A percentile compares a stretch with the other conserved stretches of the same genome.
phyloP scores from a whole-genome alignment of 495 filamentous ascomycete genomes.

The Hyaloscypha bicolor region DNA sequence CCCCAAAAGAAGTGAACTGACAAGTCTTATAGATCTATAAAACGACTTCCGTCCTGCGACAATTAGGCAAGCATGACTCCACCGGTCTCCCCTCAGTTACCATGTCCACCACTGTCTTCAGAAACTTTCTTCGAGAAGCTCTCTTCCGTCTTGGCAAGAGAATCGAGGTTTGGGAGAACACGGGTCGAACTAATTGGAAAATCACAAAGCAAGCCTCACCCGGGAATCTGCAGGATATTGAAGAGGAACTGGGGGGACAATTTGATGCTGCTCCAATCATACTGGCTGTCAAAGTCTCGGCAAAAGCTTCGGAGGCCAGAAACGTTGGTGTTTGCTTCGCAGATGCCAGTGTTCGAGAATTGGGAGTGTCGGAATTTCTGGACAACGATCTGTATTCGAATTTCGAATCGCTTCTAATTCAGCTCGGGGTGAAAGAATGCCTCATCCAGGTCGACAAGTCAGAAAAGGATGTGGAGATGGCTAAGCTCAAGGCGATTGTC shows the following conservation, averaged over 20 bases:
- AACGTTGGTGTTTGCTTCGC: slow-evolving; percentile 96
- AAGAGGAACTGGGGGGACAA: slow-evolving; percentile 90
- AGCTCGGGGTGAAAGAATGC: slow-evolving; percentile 94
- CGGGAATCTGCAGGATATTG: slow-evolving; percentile 94
- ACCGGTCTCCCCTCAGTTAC: slow-evolving; percentile 89
- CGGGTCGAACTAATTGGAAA: slow-evolving; percentile 86
- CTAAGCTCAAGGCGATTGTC: slow-evolving; percentile 84
- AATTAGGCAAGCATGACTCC: slow-evolving; percentile 80
- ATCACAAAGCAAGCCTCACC: slow-evolving; percentile 88
- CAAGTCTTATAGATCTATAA: slow-evolving; percentile 74
- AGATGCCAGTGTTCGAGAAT: slow-evolving; percentile 93
- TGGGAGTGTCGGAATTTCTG: slow-evolving; percentile 95
- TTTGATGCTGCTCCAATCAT: slow-evolving; percentile 92
- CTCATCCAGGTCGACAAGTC: slow-evolving; percentile 73
- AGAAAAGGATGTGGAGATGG: slow-evolving; percentile 78
- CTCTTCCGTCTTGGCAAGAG: slow-evolving; percentile 89
- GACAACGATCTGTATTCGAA: slow-evolving; percentile 99
- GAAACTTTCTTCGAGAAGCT: slow-evolving; percentile 93
- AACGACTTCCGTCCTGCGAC: slow-evolving; percentile 91
- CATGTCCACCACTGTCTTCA: slow-evolving; percentile 89
- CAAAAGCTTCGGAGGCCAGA: slow-evolving; percentile 81
- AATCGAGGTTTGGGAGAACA: slow-evolving; percentile 85
- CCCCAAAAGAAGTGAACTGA: background rate
- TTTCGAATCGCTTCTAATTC: slow-evolving; percentile 94
- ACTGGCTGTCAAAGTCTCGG: slow-evolving; percentile 87